phyloP scores from a whole-genome alignment of 2,329 filamentous ascomycete species.

The Clonostachys solani region DNA sequence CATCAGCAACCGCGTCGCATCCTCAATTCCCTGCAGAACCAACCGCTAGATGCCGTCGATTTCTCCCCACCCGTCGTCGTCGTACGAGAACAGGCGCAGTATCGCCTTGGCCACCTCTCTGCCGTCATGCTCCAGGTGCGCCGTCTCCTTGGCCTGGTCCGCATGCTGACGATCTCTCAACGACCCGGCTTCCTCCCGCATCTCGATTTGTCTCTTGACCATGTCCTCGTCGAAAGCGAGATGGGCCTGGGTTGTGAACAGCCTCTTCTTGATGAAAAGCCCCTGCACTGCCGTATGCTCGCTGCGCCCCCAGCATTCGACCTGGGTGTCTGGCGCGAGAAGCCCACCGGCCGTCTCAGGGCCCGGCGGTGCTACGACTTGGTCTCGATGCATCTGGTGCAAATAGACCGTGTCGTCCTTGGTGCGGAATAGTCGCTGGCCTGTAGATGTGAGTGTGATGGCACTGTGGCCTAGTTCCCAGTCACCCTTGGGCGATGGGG shows the following conservation, averaged over 20 bases:
- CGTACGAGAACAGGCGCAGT: constrained; percentile 49
- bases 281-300: constrained; percentile 66
- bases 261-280: constrained; percentile 60
- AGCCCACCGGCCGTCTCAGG: constrained; percentile 36
- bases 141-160: constrained; percentile 57
- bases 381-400: constrained; percentile 79
- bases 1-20: too few relatives aligned
- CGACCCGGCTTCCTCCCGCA: constrained; percentile 52
- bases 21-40: too few relatives aligned
- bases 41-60: too few relatives aligned
- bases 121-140: constrained; percentile 64
- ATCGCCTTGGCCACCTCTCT: constrained; percentile 63
- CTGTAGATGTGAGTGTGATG: constrained; percentile 59
- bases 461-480: constrained; percentile 72
- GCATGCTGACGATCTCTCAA: constrained; percentile 60
- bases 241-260: constrained; percentile 77
- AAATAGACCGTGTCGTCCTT: constrained; percentile 40
- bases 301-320: constrained; percentile 59
- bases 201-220: constrained; percentile 57
- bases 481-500: constrained; percentile 53
- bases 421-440: constrained; percentile 64
- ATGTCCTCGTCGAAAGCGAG: constrained; percentile 72
- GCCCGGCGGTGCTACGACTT: constrained; percentile 58
- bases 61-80: constrained; percentile 28
- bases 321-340: constrained; percentile 28